Conservation (phyloP, 2,329 filamentous ascomycete species). For the Monilinia fructigena region DNA sequence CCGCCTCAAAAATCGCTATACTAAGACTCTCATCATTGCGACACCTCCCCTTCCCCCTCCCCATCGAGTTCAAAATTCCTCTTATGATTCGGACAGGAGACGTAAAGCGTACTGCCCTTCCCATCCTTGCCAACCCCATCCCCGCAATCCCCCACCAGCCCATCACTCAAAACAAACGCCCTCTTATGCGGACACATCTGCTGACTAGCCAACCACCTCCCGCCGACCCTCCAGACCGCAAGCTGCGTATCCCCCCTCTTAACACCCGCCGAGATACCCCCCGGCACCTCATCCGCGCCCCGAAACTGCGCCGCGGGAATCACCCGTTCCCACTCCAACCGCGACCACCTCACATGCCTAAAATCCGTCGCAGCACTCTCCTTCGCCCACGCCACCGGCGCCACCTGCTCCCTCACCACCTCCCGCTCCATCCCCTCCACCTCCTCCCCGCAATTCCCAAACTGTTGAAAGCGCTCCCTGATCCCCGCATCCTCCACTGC, state of each 20-base stretch:
- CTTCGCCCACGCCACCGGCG: slow-evolving; percentile 76
- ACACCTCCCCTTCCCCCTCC: slow-evolving; percentile 65
- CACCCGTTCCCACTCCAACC: slow-evolving; percentile 75
- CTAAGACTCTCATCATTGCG: slow-evolving; percentile 71
- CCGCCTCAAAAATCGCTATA: slow-evolving; percentile 78
- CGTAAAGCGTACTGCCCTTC: slow-evolving; percentile 65
- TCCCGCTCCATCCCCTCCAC: slow-evolving; percentile 68
- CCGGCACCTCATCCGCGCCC: slow-evolving; percentile 59
- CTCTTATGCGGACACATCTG: slow-evolving; percentile 96
- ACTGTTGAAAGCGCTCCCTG: slow-evolving; percentile 72
- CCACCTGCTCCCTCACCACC: slow-evolving; percentile 64
- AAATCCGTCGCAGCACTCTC: slow-evolving; percentile 70
- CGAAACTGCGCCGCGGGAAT: slow-evolving; percentile 69
- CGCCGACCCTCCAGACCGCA: slow-evolving; percentile 79
- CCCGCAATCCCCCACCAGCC: slow-evolving; percentile 63
- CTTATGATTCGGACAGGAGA: slow-evolving; percentile 87
- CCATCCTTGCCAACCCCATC: neutral
- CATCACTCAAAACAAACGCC: slow-evolving; percentile 84
- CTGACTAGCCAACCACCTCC: slow-evolving; percentile 80
- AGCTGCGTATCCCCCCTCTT: slow-evolving; percentile 88
- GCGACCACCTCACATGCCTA: slow-evolving; percentile 63
- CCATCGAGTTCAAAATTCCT: slow-evolving; percentile 78
- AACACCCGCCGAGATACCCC: slow-evolving; percentile 72
- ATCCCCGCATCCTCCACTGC: slow-evolving; percentile 68
- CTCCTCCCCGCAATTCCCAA: slow-evolving; percentile 76